Conservation (phyloP, 768 basidiomycete genomes). For the Crassisporium funariophilum region DNA sequence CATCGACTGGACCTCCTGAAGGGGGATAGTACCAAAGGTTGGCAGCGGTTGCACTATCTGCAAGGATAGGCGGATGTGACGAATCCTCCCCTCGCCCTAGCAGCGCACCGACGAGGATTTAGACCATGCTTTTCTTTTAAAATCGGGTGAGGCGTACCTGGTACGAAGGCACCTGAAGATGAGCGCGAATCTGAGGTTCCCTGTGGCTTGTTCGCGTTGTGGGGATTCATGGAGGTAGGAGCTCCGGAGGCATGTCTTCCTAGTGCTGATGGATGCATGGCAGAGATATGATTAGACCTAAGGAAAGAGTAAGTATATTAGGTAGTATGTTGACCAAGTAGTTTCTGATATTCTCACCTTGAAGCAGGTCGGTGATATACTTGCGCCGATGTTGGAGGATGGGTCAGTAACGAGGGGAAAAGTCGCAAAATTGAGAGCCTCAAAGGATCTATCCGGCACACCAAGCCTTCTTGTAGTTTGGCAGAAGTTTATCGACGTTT, state of each 20-base stretch:
- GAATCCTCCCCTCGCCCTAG: conserved; percentile 10
- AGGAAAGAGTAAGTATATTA: conserved; percentile 13
- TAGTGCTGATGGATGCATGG: conserved; percentile 35
- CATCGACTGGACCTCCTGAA: conserved; percentile 6
- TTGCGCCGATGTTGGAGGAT: conserved; percentile 31
- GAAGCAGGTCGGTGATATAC: conserved; percentile 28
- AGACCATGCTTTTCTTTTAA: conserved; percentile 8
- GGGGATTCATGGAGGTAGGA: conserved; percentile 26
- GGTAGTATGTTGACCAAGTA: conserved; percentile 6
- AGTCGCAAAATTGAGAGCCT: conserved; percentile 9
- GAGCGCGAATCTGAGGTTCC: conserved; percentile 22
- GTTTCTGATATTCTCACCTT: conserved; percentile 26
- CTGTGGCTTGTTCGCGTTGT: conserved; percentile 22
- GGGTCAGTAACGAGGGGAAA: conserved; percentile 24
- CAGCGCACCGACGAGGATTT: conserved; percentile 11
- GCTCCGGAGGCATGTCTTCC: conserved; percentile 34
- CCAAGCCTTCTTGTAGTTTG: conserved; percentile 21
- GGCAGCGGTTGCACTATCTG: conserved; percentile 10
- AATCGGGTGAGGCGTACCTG: conserved; percentile 20
- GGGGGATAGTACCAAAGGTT: conserved; percentile 24
- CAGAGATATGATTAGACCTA: conserved; percentile 2
- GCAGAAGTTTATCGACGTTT: no score
- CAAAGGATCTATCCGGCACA: conserved; percentile 18
- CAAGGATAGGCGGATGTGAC: conserved; percentile 3
- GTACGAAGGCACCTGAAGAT: conserved; percentile 21